A percentile compares a stretch with the other conserved stretches of the same genome.
Conservation (phyloP, 441 rosid species). For the Geranium incanum region DNA sequence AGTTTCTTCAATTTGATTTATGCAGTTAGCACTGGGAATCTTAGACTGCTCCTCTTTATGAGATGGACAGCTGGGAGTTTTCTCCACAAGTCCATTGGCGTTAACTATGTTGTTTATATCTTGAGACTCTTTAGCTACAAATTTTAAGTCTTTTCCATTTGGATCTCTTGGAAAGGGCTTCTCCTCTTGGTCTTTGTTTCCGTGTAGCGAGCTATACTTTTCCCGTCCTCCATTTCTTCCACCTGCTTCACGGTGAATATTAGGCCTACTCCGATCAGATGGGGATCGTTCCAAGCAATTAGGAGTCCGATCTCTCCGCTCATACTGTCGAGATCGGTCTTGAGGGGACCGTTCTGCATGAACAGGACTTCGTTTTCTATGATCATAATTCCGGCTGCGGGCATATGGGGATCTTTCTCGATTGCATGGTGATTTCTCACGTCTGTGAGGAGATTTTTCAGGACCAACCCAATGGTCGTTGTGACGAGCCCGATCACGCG, state of each 20-base stretch:
- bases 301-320: conserved; percentile 64
- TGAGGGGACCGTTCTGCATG: conserved; percentile 64
- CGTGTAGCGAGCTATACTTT: conserved; percentile 46
- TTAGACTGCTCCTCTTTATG: conserved; percentile 43
- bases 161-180: conserved; percentile 47
- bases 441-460: conserved; percentile 31
- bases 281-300: conserved; percentile 55
- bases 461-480: conserved; percentile 48
- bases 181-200: conserved; percentile 47
- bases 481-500: conserved; percentile 57
- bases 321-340: conserved; percentile 50
- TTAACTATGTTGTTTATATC: conserved; percentile 33
- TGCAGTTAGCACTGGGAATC: conserved; percentile 35
- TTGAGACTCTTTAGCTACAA: conserved; percentile 49
- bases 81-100: conserved; percentile 41
- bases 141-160: conserved; percentile 36
- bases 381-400: conserved; percentile 54
- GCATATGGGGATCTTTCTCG: conserved; percentile 71
- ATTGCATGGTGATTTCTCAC: conserved; percentile 36
- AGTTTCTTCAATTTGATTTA: conserved; percentile 40
- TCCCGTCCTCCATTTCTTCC: conserved; percentile 51
- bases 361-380: conserved; percentile 73
- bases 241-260: conserved; percentile 40
- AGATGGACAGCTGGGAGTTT: conserved; percentile 37
- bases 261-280: conserved; percentile 49